Evolutionary conservation across 2,329 filamentous ascomycete species (phyloP), one percentile per base, ranked within the genome.

Genomic region (Sphaerulina vaccinii): DNA sequence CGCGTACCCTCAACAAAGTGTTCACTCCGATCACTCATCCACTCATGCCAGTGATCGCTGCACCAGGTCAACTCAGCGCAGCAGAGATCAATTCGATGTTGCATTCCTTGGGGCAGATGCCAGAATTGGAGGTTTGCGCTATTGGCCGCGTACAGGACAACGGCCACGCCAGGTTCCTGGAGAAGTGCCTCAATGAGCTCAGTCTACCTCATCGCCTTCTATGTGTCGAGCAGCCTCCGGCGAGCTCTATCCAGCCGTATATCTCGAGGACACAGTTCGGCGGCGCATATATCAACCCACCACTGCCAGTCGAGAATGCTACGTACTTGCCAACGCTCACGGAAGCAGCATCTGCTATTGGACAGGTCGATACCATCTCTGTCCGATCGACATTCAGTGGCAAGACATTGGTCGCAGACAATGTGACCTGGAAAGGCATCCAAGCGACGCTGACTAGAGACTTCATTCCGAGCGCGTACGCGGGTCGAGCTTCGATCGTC

Each of bases 21-120:
- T 92, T 95, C 68, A 91, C 88, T 0, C 88, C 89, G 21, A 91
- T 95, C 65, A 95, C 90, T 0, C 89, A 95, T 64, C 88, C 89
- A 1, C 75, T 93, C 8, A 76, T 95, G 3, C 89, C 90, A 7
- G 84, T 90, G 65, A 89, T 93, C 52, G 89, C 89, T 19, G 89
- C 89, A 0, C 89, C 90, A 0, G 90, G 90, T 7, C 90, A 95
- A 70, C 77, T 95, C 73, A 91, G 87, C 60, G 87, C 88, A 1
- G 86, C 89, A 13, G 87, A 93, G 71, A 93, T 93, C 69, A 93
- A 95, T 65, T 81, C 82, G 40, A 86, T 87, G 3, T 73, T 93
- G 23, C 83, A 88, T 48, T 83, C 87, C 52, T 84, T 95, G 69
- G 88, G 88, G 2, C 87, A 91, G 63, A 78, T 93, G 45, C 87